Percentiles rank a stretch among this genome's conserved stretches.
Evolutionary conservation across 2,329 filamentous ascomycete species (phyloP).

Genomic region (Knoxdaviesia proteae): DNA sequence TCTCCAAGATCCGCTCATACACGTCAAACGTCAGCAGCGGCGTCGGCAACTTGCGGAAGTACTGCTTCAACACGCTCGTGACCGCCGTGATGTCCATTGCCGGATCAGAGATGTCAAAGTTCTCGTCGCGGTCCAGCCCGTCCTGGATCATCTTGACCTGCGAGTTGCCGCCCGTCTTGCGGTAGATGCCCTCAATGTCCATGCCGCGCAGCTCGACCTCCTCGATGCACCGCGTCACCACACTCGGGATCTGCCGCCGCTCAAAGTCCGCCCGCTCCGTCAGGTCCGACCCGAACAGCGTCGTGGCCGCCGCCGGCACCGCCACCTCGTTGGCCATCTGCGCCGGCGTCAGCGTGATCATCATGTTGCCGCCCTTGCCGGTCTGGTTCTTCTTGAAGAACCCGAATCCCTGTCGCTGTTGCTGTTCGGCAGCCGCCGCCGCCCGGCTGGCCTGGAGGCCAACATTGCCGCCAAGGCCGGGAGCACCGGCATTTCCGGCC

Average conservation of each 20-base stretch:
- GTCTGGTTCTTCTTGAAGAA: slow-evolving; percentile 39
- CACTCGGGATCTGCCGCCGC: slow-evolving; percentile 68
- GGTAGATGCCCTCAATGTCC: slow-evolving; percentile 94
- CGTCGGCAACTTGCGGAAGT: slow-evolving; percentile 79
- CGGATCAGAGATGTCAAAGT: slow-evolving; percentile 84
- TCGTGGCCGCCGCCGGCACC: slow-evolving; percentile 30
- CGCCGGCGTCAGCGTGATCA: slow-evolving; percentile 1
- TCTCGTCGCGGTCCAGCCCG: slow-evolving; percentile 70
- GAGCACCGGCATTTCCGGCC: no score
- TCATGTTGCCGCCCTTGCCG: slow-evolving; percentile 1
- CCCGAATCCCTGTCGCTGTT: slow-evolving; percentile 39
- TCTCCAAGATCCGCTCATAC: slow-evolving; percentile 76
- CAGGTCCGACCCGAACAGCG: slow-evolving; percentile 77
- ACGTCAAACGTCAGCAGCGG: slow-evolving; percentile 83
- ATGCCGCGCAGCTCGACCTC: slow-evolving; percentile 92
- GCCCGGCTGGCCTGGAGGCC: no score
- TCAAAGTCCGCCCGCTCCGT: slow-evolving; percentile 72
- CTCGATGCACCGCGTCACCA: slow-evolving; percentile 85
- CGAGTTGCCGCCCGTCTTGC: slow-evolving; percentile 84
- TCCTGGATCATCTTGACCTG: slow-evolving; percentile 80
- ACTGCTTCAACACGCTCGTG: slow-evolving; percentile 89
- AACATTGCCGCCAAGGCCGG: no score
- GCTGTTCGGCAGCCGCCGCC: slow-evolving; percentile 1
- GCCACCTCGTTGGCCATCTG: slow-evolving; percentile 9
- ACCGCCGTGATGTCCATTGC: slow-evolving; percentile 91